Evolutionary conservation across 495 filamentous ascomycete genomes (phyloP).

Genomic region (Aspergillus cristatus): DNA sequence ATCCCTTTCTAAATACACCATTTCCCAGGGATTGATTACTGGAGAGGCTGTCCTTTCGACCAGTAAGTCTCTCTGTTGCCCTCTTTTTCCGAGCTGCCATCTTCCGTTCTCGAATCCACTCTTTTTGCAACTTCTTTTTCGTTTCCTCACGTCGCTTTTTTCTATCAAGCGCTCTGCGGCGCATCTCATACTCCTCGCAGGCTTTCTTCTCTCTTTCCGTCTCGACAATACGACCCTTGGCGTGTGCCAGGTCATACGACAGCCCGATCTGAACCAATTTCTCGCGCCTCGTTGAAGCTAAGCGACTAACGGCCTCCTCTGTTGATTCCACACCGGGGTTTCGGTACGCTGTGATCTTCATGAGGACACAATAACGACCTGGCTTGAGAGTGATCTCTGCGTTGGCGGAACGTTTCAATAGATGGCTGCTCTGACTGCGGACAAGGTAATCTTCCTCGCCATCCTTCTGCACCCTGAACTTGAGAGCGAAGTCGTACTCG

Average conservation of each 20-base stretch:
- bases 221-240: slow-evolving; percentile 60
- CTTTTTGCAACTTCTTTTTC: slow-evolving; percentile 40
- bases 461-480: slow-evolving; percentile 75
- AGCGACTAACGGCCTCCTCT: slow-evolving; percentile 58
- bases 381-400: slow-evolving; percentile 75
- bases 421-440: slow-evolving; percentile 60
- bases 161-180: slow-evolving; percentile 34
- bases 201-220: slow-evolving; percentile 52
- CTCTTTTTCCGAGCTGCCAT: slow-evolving; percentile 33
- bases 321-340: slow-evolving; percentile 40
- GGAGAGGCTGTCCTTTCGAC: too few relatives aligned
- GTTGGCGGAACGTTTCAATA: slow-evolving; percentile 69
- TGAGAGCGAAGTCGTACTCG: slow-evolving; percentile 68
- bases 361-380: slow-evolving; percentile 68
- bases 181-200: slow-evolving; percentile 33
- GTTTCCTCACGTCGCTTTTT: slow-evolving; percentile 33
- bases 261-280: slow-evolving; percentile 77
- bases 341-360: slow-evolving; percentile 68
- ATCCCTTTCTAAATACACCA: too few relatives aligned
- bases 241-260: slow-evolving; percentile 77
- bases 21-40: too few relatives aligned
- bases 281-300: slow-evolving; percentile 55
- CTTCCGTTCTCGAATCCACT: slow-evolving; percentile 43
- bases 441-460: slow-evolving; percentile 80
- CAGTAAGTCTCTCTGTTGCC: slow-evolving; percentile 15